Evolutionary conservation across 371 early-diverging fungal genomes (phyloP).

Genomic region (Syncephalis plumigaleata): DNA sequence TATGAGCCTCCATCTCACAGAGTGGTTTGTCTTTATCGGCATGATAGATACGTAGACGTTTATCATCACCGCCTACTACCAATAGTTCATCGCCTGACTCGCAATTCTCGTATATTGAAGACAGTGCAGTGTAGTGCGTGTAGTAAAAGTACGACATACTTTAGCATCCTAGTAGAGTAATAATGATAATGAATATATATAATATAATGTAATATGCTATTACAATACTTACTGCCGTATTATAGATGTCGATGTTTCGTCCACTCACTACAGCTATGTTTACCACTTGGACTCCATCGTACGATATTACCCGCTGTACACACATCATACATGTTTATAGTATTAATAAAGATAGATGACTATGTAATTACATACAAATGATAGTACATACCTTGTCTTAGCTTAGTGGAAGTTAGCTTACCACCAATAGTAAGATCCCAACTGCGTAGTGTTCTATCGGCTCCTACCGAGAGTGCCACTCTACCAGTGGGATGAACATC

Average conservation of each 20-base stretch:
- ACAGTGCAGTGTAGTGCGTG: constrained; percentile 23
- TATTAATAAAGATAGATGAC: neutral
- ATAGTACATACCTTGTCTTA: constrained; percentile 27
- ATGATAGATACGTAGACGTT: constrained; percentile 43
- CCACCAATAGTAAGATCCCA: constrained; percentile 85
- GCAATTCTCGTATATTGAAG: constrained; percentile 25
- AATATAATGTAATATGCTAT: neutral
- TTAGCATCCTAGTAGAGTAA: constrained; percentile 23
- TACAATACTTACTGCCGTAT: constrained; percentile 18
- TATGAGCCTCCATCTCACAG: constrained; percentile 35
- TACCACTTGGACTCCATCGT: constrained; percentile 54
- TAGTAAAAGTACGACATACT: constrained; percentile 23
- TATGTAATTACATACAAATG: constrained; percentile 3
- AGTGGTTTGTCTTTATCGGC: constrained; percentile 28
- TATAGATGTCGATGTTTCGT: constrained; percentile 46
- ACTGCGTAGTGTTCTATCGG: constrained; percentile 59
- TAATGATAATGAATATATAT: neutral
- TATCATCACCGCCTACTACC: constrained; percentile 54
- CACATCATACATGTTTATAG: too few relatives aligned
- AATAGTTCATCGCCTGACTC: constrained; percentile 32
- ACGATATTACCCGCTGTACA: constrained; percentile 38
- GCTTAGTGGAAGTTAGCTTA: constrained; percentile 48
- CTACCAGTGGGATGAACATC: constrained; percentile 89
- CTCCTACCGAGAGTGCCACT: constrained; percentile 65
- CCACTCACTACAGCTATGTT: constrained; percentile 51